Conservation (phyloP, 2,329 filamentous ascomycete genomes). For the Remersonia thermophila region DNA sequence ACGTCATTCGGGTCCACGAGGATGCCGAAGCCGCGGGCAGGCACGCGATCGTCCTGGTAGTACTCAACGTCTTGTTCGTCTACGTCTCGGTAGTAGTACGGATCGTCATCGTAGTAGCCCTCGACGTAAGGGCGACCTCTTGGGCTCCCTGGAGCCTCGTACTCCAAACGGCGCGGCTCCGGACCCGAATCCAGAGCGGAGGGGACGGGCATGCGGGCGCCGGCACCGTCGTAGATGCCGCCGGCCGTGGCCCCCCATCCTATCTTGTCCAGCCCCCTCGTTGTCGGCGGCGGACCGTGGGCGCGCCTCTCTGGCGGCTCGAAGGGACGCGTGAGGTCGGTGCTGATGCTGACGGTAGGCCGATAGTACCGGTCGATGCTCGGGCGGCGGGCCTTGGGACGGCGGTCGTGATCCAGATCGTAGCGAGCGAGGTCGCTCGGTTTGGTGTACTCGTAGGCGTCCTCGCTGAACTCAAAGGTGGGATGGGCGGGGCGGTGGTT, state of each 20-base stretch:
- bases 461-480: constrained; percentile 42
- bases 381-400: constrained; percentile 34
- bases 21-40: constrained; percentile 39
- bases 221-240: constrained; percentile 34
- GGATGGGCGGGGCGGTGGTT: constrained; percentile 27
- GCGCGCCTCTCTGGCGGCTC: constrained; percentile 22
- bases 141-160: constrained; percentile 26
- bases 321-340: constrained; percentile 34
- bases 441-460: constrained; percentile 53
- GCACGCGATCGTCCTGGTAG: constrained; percentile 35
- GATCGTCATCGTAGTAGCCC: constrained; percentile 38
- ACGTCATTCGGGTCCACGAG: constrained; percentile 29
- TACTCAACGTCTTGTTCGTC: constrained; percentile 30
- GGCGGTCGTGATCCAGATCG: constrained; percentile 41
- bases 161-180: constrained; percentile 22
- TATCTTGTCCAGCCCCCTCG: constrained; percentile 59
- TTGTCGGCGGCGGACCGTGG: constrained; percentile 53
- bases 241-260: constrained; percentile 29
- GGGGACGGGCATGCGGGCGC: constrained; percentile 34
- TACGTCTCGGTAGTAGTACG: constrained; percentile 27
- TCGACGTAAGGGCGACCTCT: constrained; percentile 32
- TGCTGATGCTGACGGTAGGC: constrained; percentile 40
- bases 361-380: constrained; percentile 46
- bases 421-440: constrained; percentile 49
- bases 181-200: constrained; percentile 23